These are phyloP conservation scores for Strobilomyces dryophilus DNA, from an alignment of 768 basidiomycete genomes.

Conservation along the genomic window DNA sequence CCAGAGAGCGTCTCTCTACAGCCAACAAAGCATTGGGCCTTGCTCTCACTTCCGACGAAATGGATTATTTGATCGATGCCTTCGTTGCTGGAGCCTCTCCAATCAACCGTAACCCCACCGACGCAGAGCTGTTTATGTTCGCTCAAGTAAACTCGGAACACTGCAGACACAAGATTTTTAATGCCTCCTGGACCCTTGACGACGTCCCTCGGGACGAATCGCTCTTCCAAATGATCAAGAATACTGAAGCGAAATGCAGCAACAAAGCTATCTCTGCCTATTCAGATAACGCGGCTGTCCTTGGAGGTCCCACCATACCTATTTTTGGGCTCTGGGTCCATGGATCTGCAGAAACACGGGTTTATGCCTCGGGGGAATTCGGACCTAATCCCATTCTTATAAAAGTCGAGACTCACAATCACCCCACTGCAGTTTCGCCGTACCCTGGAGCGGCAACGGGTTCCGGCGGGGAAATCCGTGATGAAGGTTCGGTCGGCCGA, in stretches of 20 bases:
- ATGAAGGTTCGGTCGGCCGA: constrained; percentile 93
- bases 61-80: constrained; percentile 86
- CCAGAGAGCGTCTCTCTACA: constrained; percentile 58
- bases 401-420: constrained; percentile 99
- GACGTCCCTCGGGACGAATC: constrained; percentile 58
- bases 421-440: constrained; percentile 97
- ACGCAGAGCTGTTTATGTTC: constrained; percentile 99
- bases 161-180: constrained; percentile 99
- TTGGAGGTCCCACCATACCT: constrained; percentile 65
- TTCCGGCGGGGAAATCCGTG: constrained; percentile 96
- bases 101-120: constrained; percentile 83
- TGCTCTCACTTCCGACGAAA: constrained; percentile 85
- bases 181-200: constrained; percentile 93
- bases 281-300: constrained; percentile 96
- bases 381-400: constrained; percentile 87
- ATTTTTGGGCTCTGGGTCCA: constrained; percentile 60
- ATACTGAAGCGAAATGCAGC: constrained; percentile 78
- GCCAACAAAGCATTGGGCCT: constrained; percentile 88
- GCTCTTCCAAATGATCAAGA: constrained; percentile 95
- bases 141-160: constrained; percentile 99
- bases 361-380: constrained; percentile 51
- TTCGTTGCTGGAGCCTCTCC: constrained; percentile 70
- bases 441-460: constrained; percentile 99
- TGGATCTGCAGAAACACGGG: constrained; percentile 20
- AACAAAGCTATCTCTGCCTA: constrained; percentile 92